These are phyloP conservation scores for Monascus ruber DNA, from an alignment of 2,329 filamentous ascomycete species.

Conservation along the genomic window DNA sequence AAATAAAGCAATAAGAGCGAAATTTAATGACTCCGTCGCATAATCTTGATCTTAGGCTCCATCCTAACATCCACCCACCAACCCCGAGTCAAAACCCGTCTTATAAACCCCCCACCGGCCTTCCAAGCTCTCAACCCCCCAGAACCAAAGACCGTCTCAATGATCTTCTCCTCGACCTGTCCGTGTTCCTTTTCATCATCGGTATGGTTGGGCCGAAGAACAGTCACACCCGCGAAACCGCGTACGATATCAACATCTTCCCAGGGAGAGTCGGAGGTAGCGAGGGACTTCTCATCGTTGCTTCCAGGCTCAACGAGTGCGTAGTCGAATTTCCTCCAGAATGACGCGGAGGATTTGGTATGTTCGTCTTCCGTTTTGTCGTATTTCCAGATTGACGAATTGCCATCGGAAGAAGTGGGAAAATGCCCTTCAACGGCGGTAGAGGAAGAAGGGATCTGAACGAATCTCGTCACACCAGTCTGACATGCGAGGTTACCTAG, in stretches of 20 bases:
- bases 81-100: conserved; percentile 30
- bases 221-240: conserved; percentile 39
- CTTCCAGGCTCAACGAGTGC: conserved; percentile 39
- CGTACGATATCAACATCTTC: conserved; percentile 38
- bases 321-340: conserved; percentile 51
- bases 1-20: too few species aligned
- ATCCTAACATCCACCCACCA: conserved; percentile 46
- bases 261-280: conserved; percentile 38
- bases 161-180: conserved; percentile 21
- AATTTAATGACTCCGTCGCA: conserved; percentile 15
- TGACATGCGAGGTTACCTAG: conserved; percentile 53
- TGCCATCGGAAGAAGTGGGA: conserved; percentile 7
- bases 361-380: conserved; percentile 48
- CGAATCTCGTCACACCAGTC: conserved; percentile 51
- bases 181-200: conserved; percentile 16
- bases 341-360: conserved; percentile 36
- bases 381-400: conserved; percentile 38
- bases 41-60: conserved; percentile 42
- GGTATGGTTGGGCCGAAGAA: conserved; percentile 30
- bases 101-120: conserved; percentile 10
- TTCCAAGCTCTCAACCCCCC: conserved; percentile 18
- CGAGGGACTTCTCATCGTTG: conserved; percentile 9
- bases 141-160: conserved; percentile 25
- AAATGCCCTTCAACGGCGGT: conserved; percentile 3
- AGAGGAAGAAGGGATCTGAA: conserved; percentile 28